These are phyloP conservation scores for Fraxinus americana DNA, from an alignment of 257 asterid genomes.

Conservation along the genomic window DNA sequence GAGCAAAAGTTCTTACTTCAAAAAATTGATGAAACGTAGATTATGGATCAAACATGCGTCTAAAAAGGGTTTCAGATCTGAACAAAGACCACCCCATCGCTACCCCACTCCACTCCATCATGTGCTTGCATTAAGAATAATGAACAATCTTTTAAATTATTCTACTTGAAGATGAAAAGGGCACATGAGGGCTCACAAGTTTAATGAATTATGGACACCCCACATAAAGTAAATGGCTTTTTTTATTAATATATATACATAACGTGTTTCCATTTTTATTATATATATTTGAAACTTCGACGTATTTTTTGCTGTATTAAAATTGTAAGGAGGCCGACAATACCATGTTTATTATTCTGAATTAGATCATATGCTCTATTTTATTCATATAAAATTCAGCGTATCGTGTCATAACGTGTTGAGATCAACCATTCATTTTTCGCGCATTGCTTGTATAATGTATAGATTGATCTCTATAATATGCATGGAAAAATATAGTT, in stretches of 20 bases:
- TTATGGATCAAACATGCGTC: constrained; percentile 41
- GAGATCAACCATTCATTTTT: background rate
- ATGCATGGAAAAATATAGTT: background rate
- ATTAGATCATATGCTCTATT: background rate
- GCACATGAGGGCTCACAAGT: constrained; percentile 20
- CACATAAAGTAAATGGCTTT: background rate
- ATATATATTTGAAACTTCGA: background rate
- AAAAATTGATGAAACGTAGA: constrained; percentile 29
- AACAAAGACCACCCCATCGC: constrained; percentile 17
- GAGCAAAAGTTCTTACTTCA: constrained; percentile 28
- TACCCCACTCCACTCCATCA: constrained; percentile 27
- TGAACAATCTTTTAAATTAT: constrained; percentile 1
- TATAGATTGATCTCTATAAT: background rate
- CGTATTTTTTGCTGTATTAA: no score
- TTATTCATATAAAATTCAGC: background rate
- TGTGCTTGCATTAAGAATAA: constrained; percentile 34
- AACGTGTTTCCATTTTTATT: background rate
- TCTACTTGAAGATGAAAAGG: constrained; percentile 25
- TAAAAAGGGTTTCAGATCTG: constrained; percentile 18
- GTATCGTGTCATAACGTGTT: background rate
- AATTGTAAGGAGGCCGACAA: background rate
- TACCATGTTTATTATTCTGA: background rate
- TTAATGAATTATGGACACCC: constrained; percentile 3
- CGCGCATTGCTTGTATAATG: no score
- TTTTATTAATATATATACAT: background rate